Base-by-base conservation (phyloP, 2,329 filamentous ascomycete species). In the Penicillium brasilianum region DNA sequence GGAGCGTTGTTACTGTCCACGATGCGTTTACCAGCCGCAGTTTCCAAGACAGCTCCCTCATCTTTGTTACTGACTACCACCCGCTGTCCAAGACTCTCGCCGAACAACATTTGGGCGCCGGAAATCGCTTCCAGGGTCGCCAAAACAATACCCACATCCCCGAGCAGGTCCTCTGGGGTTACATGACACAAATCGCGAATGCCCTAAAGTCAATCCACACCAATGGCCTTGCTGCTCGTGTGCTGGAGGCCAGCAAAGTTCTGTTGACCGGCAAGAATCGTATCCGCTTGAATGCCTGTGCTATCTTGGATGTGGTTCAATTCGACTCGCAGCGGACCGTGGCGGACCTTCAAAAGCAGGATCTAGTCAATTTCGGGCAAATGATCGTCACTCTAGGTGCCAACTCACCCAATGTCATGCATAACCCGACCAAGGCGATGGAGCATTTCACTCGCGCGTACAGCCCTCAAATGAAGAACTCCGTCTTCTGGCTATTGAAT, bases 31-130 rank as follows among this genome's bases (percentile, higher is more conserved):
- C 95, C 0, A 96, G 92, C 13, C 85, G 93, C 63, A 91, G 90
- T 28, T 99, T 99, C 76, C 92, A 92, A 58, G 95, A 98, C 75
- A 96, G 92, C 77, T 98, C 95, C 3, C 84, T 99, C 57, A 90
- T 99, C 52, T 90, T 99, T 71, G 93, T 96, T 25, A 95, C 92
- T 63, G 92, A 96, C 75, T 99, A 97, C 72, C 91, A 95, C 71
- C 94, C 95, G 1, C 83, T 95, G 20, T 92, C 94, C 2, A 96
- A 95, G 77, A 97, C 94, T 0, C 84, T 99, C 25, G 87, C 90
- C 36, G 94, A 98, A 72, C 87, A 91, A 69, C 91, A 97, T 58
- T 67, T 81, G 51, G 75, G 76, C 43, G 71, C 72, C 43, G 74
- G 76, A 43, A 76, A 70, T 41, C 74, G 79, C 36, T 78, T 77